These are phyloP conservation scores for Leishmania aethiopica DNA, from an alignment of 208 protist genomes.

Conservation along the genomic window DNA sequence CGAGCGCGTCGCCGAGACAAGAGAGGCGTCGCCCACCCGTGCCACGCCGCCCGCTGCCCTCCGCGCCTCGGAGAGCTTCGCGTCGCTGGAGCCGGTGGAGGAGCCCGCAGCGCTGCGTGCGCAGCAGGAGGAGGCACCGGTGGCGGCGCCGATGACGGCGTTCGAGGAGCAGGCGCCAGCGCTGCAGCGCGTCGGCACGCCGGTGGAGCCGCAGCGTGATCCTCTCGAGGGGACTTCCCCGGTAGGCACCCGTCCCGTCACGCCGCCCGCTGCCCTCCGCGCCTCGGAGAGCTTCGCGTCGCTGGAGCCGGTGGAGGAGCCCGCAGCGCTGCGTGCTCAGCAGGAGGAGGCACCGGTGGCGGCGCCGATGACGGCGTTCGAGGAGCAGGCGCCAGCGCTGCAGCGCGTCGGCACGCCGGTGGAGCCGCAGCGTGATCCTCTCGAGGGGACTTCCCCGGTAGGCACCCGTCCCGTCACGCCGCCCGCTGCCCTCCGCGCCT, in stretches of 20 bases:
- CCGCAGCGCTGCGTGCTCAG: neutral
- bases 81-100: neutral
- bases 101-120: neutral
- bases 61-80: neutral
- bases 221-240: too few relatives aligned
- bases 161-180: neutral
- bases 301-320: neutral
- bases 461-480: neutral
- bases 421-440: neutral
- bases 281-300: neutral
- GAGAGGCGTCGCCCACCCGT: too few relatives aligned
- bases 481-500: neutral
- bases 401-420: neutral
- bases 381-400: neutral
- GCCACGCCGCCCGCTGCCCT: neutral
- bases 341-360: neutral
- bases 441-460: too few relatives aligned
- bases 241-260: neutral
- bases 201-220: neutral
- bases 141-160: too few relatives aligned
- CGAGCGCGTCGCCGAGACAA: too few relatives aligned
- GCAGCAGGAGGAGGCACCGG: neutral
- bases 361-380: too few relatives aligned
- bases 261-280: neutral
- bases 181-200: conserved; percentile 1